Evolutionary conservation across 345 rosid genomes (phyloP), one percentile per base, ranked within the genome.

Genomic region (Alliaria petiolata): DNA sequence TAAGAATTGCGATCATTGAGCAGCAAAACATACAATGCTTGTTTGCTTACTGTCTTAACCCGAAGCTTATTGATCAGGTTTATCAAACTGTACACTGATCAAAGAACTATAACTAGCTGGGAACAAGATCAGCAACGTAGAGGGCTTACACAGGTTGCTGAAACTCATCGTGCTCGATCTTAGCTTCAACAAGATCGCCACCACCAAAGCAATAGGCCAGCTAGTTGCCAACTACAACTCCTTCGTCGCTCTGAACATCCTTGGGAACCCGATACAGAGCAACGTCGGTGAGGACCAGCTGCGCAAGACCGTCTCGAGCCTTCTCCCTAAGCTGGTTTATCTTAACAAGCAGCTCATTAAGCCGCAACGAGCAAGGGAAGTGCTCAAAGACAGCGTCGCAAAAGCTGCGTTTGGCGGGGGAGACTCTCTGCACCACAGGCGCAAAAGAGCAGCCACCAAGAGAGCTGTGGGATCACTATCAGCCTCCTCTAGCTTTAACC

Each of bases 161-260:
- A 95, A 95, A 87, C 83, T 95, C 62, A 85, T 88, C 3, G 90
- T 89, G 60, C 64, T 95, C 6, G 99, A 95, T 82, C 77, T 89
- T 67, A 87, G 99, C 81, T 95, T 95, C 86, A 89, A 91, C 86
- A 95, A 88, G 91, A 88, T 95, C 65, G 83, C 95, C 5, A 91
- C 99, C 43, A 72, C 89, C 8, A 89, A 88, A 74, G 87, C 90
- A 22, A 80, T 95, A 8, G 95, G 96, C 4, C 99, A 91, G 86
- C 91, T 95, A 9, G 97, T 91, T 44, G 91, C 96, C 4, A 89
- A 89, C 81, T 93, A 89, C 87, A 82, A 83, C 77, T 79, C 99
- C 13, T 69, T 93, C 53, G 80, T 82, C 45, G 98, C 96, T 59
- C 54, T 93, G 33, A 93, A 89, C 75, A 83, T 93, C 14, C 61